Percentiles rank a stretch among this genome's conserved stretches.
Conservation (phyloP, 257 asterid genomes). For the Ilex aquifolium region DNA sequence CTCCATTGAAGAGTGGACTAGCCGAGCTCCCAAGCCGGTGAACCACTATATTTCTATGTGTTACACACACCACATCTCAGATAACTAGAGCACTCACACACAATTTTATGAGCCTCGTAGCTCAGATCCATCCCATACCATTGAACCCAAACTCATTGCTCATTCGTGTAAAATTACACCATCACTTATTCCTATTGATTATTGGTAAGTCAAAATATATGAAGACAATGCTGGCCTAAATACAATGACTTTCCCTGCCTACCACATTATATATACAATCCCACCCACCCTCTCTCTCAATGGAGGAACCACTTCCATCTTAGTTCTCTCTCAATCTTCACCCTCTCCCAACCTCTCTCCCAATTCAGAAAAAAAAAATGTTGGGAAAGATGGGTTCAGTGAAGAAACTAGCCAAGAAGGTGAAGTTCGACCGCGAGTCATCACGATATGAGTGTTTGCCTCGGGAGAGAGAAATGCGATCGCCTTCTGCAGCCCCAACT, state of each 20-base stretch:
- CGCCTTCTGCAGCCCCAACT: not conserved
- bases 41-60: too few relatives aligned
- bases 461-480: not conserved
- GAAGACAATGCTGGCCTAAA: too few relatives aligned
- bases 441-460: not conserved
- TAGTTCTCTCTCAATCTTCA: not conserved
- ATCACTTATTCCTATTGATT: too few relatives aligned
- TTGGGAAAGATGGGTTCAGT: not conserved
- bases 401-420: not conserved
- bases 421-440: not conserved
- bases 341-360: not conserved
- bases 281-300: slow-evolving; percentile 16
- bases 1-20: too few relatives aligned
- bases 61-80: too few relatives aligned
- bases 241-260: not conserved
- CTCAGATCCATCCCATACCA: too few relatives aligned
- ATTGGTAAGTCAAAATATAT: too few relatives aligned
- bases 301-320: slow-evolving; percentile 8
- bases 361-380: not conserved
- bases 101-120: too few relatives aligned
- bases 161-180: too few relatives aligned
- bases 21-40: too few relatives aligned
- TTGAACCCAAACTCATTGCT: too few relatives aligned
- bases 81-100: too few relatives aligned
- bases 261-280: slow-evolving; percentile 32